Conservation (phyloP, 2,329 filamentous ascomycete species). For the Microsporum audouinii region DNA sequence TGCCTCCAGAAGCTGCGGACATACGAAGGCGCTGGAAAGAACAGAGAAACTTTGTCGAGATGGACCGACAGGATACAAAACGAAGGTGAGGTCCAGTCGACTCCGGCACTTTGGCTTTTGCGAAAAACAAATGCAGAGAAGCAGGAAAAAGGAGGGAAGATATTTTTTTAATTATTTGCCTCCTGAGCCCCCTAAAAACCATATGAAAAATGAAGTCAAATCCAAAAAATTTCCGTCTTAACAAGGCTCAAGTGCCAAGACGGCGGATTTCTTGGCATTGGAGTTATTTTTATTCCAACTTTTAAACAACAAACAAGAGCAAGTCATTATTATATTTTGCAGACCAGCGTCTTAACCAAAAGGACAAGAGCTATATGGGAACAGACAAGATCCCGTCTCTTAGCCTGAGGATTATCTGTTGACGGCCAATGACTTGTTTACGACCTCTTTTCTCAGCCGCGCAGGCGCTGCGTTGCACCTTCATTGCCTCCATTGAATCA, state of each 20-base stretch:
- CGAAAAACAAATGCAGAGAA: not conserved
- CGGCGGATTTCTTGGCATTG: not conserved
- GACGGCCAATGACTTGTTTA: constrained; percentile 5
- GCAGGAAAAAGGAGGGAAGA: not conserved
- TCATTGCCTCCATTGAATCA: constrained; percentile 1
- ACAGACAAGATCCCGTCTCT: not conserved
- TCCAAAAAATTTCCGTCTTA: not conserved
- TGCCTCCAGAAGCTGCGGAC: constrained; percentile 45
- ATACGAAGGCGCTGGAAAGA: constrained; percentile 32
- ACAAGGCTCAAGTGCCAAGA: not conserved
- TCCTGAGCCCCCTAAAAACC: not conserved
- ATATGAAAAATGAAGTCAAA: constrained; percentile 3
- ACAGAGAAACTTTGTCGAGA: not conserved
- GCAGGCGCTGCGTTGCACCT: constrained; percentile 10
- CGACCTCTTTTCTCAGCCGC: constrained; percentile 11
- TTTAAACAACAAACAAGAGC: not conserved
- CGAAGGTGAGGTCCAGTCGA: constrained; percentile 12
- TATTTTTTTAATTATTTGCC: not conserved
- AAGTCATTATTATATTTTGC: no score
- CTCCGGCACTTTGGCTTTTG: not conserved
- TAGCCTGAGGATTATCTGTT: not conserved
- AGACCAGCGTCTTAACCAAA: no score
- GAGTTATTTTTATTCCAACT: not conserved
- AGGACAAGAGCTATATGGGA: not conserved
- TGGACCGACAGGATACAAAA: constrained; percentile 14